Conservation (phyloP, 2,329 filamentous ascomycete species). For the Fusarium subtropicale region DNA sequence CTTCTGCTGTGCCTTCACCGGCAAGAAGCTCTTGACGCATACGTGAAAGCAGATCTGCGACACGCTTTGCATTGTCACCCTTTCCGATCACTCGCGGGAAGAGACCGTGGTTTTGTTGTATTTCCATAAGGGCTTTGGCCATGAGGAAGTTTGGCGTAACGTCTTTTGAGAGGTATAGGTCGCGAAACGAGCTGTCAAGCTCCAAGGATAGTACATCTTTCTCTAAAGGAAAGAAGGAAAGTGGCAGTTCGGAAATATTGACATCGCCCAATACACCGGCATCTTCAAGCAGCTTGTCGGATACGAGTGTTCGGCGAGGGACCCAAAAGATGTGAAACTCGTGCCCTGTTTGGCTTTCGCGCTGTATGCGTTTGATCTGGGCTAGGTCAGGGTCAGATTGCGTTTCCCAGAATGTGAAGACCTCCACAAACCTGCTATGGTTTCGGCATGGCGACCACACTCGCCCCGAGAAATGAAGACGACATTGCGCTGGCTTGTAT, state of each 20-base stretch:
- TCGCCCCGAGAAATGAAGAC: conserved; percentile 94
- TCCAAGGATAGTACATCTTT: conserved; percentile 92
- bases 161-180: conserved; percentile 91
- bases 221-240: conserved; percentile 93
- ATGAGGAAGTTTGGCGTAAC: conserved; percentile 90
- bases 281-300: conserved; percentile 91
- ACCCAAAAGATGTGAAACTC: conserved; percentile 98
- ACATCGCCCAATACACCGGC: conserved; percentile 93
- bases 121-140: conserved; percentile 91
- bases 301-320: conserved; percentile 89
- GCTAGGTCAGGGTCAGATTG: conserved; percentile 65
- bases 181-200: conserved; percentile 85
- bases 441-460: conserved; percentile 83
- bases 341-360: conserved; percentile 89
- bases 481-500: conserved; percentile 93
- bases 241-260: conserved; percentile 85
- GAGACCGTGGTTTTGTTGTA: conserved; percentile 91
- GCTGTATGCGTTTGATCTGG: conserved; percentile 90
- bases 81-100: conserved; percentile 96
- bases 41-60: conserved; percentile 86
- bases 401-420: not conserved
- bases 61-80: conserved; percentile 89
- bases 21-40: conserved; percentile 92
- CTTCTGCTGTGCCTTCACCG: conserved; percentile 76
- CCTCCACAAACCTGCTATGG: conserved; percentile 81